Base-by-base conservation (phyloP, 1,284 basidiomycete species). In the Apiotrichum veenhuisii region DNA sequence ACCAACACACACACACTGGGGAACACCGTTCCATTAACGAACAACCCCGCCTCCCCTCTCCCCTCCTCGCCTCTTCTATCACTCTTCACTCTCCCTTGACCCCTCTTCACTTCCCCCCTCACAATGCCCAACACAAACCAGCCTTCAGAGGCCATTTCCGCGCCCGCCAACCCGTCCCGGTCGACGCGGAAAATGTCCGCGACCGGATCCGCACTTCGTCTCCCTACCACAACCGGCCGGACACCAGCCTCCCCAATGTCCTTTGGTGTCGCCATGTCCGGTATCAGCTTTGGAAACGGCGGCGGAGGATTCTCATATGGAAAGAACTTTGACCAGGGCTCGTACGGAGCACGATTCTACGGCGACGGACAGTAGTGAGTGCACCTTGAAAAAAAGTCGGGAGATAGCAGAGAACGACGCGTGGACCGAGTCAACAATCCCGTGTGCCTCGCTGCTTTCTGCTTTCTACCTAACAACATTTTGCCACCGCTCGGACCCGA, bases 221-320 rank as follows among this genome's bases (percentile, higher is more conserved):
- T 58, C 3, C 51, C 57, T 10, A 27, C 38, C 12, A 54, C 45
- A 23, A 5, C 20, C 12, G 37, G 46, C 26, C 50, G 65, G 22
- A 62, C 61, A 40, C 70, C 59, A 41, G 67, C 63, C 26, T 72
- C 71, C 22, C 73, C 73, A 15, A 68, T 72, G 64, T 72, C 70
- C 25, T 74, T 73, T 58, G 69, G 70, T 26, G 67, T 62, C n/a
- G 67, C 64, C 43, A 74, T 74, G 73, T 67, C 68, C 0, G 73
- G 73, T 1, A 67, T 75, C 43, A 72, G 69, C 64, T 75, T 73
- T 52, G 64, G 63, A 20, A 70, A 70, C 54, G 69, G 67, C 18
- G 71, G 69, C 22, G 67, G 70, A 1, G 71, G 70, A 9, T 52
- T 40, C 65, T 71, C 71, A 14, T 69, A 71, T 53, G 68, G 58